These are phyloP conservation scores for Podaxis sp. DNA, from an alignment of 768 basidiomycete species.

Conservation along the genomic window DNA sequence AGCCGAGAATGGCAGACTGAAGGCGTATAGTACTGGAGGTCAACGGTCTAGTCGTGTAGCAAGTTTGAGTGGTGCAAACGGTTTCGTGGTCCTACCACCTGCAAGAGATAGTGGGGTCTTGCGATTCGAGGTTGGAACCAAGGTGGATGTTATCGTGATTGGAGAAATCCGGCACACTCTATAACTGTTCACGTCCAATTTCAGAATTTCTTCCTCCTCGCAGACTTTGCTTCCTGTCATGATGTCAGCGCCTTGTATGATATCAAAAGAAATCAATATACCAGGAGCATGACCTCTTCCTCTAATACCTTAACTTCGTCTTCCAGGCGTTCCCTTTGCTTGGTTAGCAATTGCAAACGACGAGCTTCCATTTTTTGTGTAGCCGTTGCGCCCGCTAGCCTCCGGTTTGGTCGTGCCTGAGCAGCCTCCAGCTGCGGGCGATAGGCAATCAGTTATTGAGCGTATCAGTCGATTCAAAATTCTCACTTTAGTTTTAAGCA, in stretches of 20 bases:
- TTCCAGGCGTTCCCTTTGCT: conserved; percentile 66
- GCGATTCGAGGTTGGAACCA: conserved; percentile 47
- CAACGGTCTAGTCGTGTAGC: conserved; percentile 82
- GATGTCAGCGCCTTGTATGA: not conserved
- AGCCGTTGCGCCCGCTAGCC: conserved; percentile 44
- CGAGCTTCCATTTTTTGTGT: conserved; percentile 65
- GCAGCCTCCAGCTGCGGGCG: conserved; percentile 50
- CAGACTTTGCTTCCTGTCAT: conserved; percentile 7
- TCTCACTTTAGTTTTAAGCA: conserved; percentile 60
- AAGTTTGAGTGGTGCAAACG: conserved; percentile 79
- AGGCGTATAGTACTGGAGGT: conserved; percentile 79
- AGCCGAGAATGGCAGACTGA: conserved; percentile 41
- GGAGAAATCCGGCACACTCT: conserved; percentile 48
- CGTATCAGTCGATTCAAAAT: not conserved
- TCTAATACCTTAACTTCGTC: conserved; percentile 56
- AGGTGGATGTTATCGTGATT: conserved; percentile 58
- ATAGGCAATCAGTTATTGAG: not conserved
- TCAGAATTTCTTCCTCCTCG: conserved; percentile 6
- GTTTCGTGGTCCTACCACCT: conserved; percentile 64
- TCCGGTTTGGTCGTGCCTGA: conserved; percentile 37
- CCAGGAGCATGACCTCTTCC: conserved; percentile 56
- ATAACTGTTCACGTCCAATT: not conserved
- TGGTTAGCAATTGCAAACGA: conserved; percentile 57
- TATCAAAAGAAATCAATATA: conserved; percentile 16
- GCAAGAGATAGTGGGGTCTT: conserved; percentile 13